Evolutionary conservation across 371 early-diverging fungal genomes (phyloP).

Genomic region (Saksenaea oblongispora): DNA sequence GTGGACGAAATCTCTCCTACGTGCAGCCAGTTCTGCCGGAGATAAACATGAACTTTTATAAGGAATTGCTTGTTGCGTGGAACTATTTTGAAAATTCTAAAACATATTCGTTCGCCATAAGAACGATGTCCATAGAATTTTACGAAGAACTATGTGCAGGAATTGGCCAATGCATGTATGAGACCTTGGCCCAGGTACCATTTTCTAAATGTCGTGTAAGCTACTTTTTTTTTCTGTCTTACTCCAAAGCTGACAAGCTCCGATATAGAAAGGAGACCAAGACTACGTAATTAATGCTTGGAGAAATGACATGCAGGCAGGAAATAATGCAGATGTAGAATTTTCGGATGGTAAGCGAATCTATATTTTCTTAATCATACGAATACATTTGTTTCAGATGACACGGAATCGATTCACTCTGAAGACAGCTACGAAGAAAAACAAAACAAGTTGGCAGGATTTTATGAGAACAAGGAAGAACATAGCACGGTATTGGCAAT

Average conservation of each 20-base stretch:
- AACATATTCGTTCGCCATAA: slow-evolving; percentile 71
- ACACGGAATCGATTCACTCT: too few relatives aligned
- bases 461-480: too few relatives aligned
- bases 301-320: slow-evolving; percentile 51
- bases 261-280: slow-evolving; percentile 48
- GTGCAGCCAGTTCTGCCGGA: slow-evolving; percentile 13
- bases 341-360: too few relatives aligned
- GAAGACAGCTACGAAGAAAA: too few relatives aligned
- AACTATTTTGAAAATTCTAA: slow-evolving; percentile 40
- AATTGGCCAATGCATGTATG: slow-evolving; percentile 69
- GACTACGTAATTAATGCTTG: slow-evolving; percentile 68
- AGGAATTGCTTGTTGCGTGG: slow-evolving; percentile 16
- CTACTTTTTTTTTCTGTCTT: background rate
- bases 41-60: too few relatives aligned
- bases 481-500: background rate
- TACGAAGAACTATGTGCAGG: slow-evolving; percentile 47
- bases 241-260: too few relatives aligned
- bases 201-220: slow-evolving; percentile 49
- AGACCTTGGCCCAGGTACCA: slow-evolving; percentile 50
- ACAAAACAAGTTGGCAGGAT: too few relatives aligned
- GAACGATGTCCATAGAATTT: slow-evolving; percentile 46
- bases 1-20: background rate
- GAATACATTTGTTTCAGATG: too few relatives aligned
- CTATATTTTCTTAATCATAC: too few relatives aligned
- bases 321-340: too few relatives aligned